Percentiles rank a stretch among this genome's conserved stretches.
Conservation (phyloP, 2,329 filamentous ascomycete species). For the Aspergillus sp. region DNA sequence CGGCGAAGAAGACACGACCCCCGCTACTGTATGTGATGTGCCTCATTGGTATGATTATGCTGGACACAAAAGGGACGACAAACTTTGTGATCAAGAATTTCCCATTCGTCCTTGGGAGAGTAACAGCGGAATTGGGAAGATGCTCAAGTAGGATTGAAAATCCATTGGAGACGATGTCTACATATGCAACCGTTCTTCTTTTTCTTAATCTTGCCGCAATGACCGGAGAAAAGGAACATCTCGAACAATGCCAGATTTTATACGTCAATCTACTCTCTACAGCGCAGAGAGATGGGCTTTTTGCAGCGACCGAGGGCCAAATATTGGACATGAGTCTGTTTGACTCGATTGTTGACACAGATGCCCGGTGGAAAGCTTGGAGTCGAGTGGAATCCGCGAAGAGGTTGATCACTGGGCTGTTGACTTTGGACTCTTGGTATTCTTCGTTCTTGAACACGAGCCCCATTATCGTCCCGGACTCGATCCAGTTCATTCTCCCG, state of each 20-base stretch:
- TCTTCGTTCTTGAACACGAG: conserved; percentile 43
- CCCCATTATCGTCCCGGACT: conserved; percentile 41
- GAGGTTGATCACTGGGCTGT: conserved; percentile 42
- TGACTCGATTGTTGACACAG: conserved; percentile 38
- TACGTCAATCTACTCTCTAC: conserved; percentile 46
- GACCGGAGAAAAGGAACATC: conserved; percentile 40
- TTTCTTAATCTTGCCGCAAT: conserved; percentile 46
- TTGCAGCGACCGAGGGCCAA: conserved; percentile 42
- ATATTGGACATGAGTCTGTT: conserved; percentile 36
- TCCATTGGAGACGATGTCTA: conserved; percentile 39
- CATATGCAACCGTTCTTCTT: conserved; percentile 43
- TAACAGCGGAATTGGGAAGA: conserved; percentile 38
- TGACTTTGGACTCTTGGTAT: conserved; percentile 44
- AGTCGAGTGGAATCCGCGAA: conserved; percentile 47
- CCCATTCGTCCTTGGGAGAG: conserved; percentile 31
- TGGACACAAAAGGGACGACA: conserved; percentile 47
- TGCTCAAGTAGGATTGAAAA: conserved; percentile 35
- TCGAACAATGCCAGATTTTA: conserved; percentile 46
- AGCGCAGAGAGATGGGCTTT: conserved; percentile 46
- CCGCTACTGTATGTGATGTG: conserved; percentile 48
- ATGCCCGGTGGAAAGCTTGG: conserved; percentile 48
- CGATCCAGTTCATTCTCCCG: conserved; percentile 41
- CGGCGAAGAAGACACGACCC: conserved; percentile 41
- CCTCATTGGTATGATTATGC: conserved; percentile 46
- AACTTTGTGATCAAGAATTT: conserved; percentile 46